Evolutionary conservation across 441 rosid genomes (phyloP).

Genomic region (Erodium moschatum): DNA sequence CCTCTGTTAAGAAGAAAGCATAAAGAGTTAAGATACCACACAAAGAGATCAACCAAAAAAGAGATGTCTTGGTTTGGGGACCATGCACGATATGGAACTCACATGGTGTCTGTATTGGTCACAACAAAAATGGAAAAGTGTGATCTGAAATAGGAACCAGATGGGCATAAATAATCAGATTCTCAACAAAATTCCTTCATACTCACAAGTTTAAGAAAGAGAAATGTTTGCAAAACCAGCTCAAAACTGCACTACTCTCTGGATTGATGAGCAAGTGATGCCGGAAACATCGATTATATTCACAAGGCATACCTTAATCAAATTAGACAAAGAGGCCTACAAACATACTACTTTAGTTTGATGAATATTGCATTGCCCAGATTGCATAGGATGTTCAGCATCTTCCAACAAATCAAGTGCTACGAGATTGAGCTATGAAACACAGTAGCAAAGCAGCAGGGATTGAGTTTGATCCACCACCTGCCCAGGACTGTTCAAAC

Average conservation of each 20-base stretch:
- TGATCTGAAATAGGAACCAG: too few relatives aligned
- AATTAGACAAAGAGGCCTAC: constrained; percentile 6
- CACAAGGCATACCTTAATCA: constrained; percentile 13
- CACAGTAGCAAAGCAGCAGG: constrained; percentile 11
- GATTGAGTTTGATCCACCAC: constrained; percentile 16
- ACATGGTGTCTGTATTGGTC: too few relatives aligned
- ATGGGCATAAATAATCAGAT: not conserved
- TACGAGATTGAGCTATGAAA: constrained; percentile 15
- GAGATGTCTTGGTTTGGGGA: too few relatives aligned
- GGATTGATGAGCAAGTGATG: too few relatives aligned
- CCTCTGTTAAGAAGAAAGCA: too few relatives aligned
- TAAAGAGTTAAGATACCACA: too few relatives aligned
- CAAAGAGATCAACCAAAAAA: too few relatives aligned
- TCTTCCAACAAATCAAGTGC: not conserved
- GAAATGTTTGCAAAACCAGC: constrained; percentile 15
- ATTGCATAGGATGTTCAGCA: not conserved
- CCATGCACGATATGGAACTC: too few relatives aligned
- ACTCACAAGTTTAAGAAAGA: constrained; percentile 13
- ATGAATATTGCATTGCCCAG: not conserved
- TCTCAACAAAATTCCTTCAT: constrained; percentile 12
- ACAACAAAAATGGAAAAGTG: too few relatives aligned
- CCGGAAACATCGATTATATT: constrained; percentile 18
- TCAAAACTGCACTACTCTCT: constrained; percentile 10
- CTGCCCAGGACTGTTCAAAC: constrained; percentile 14
- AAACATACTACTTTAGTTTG: constrained; percentile 10